Evolutionary conservation across 345 rosid genomes (phyloP), one percentile per base, ranked within the genome.

Genomic region (Cardiospermum halicacabum): DNA sequence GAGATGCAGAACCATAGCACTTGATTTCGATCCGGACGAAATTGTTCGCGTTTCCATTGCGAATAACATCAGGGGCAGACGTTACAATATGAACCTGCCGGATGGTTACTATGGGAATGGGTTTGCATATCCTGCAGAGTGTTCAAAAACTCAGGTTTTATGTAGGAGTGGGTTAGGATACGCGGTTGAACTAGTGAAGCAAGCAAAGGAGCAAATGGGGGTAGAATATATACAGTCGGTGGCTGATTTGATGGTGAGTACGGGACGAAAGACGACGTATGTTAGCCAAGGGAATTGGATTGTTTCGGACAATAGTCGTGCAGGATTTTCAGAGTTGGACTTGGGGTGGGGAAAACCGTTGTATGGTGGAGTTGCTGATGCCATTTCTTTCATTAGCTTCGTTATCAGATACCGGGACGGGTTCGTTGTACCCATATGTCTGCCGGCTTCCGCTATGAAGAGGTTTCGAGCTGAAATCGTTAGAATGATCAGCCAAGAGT

Each of bases 41-140:
- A 62, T 54, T 10, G 56, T 66, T 51, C 68, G 65, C 7, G 0
- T 69, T 7, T 31, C 68, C 18, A 26, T 40, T 3, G 0, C 15
- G 1, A 43, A 55, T 24, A 66, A 70, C 32, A 60, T 30, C 10
- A 42, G 74, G 3, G 42, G 67, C 22, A 60, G 39, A 11, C 26
- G n/a, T 19, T 51, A 53, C 10, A 58, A 60, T 54, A 53, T 47
- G 55, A 42, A 2, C 15, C 28, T 70, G 1, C 68, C 74, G 2
- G 18, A 10, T 16, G 79, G 79, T 0, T 75, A 75, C 15, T 75
- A 75, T n/a, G 75, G 75, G 3, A 70, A 70, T 11, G 69, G 60
- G 5, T 43, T 47, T 30, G 71, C 62, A 31, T 60, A 32, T 30
- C 70, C 72, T 1, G 72, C 57, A 0, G 67, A 42, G 1, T 34